Evolutionary conservation across 306 rosid genomes (phyloP).

Genomic region (Aeschynomene evenia): DNA sequence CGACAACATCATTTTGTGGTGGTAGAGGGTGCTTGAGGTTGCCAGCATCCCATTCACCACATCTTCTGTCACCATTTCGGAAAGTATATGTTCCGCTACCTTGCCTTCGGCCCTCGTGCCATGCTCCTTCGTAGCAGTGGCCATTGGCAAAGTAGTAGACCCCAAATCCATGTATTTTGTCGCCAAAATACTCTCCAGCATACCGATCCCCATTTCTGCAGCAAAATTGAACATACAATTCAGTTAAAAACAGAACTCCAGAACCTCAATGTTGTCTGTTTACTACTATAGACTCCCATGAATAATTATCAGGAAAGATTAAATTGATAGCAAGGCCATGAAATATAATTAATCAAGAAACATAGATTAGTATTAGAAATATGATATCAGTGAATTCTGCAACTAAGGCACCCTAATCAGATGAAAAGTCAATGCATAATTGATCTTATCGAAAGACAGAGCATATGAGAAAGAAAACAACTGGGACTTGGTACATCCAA

Average conservation of each 20-base stretch:
- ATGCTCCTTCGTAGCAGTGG: slow-evolving; percentile 93
- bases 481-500: background rate
- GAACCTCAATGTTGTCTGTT: background rate
- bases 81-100: slow-evolving; percentile 79
- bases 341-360: background rate
- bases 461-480: background rate
- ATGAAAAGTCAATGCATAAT: background rate
- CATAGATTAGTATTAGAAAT: slow-evolving; percentile 1
- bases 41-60: slow-evolving; percentile 96
- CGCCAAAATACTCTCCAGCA: slow-evolving; percentile 98
- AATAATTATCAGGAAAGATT: background rate
- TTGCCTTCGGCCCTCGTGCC: slow-evolving; percentile 96
- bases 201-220: slow-evolving; percentile 96
- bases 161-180: slow-evolving; percentile 97
- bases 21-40: slow-evolving; percentile 69
- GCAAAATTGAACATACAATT: background rate
- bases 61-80: slow-evolving; percentile 61
- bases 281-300: background rate
- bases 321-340: background rate
- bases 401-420: background rate
- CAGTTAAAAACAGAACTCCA: background rate
- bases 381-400: background rate
- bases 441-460: background rate
- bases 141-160: slow-evolving; percentile 93
- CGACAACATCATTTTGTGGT: slow-evolving; percentile 53